phyloP scores from a whole-genome alignment of 495 filamentous ascomycete species.

The Barbatosphaeria neglecta region DNA sequence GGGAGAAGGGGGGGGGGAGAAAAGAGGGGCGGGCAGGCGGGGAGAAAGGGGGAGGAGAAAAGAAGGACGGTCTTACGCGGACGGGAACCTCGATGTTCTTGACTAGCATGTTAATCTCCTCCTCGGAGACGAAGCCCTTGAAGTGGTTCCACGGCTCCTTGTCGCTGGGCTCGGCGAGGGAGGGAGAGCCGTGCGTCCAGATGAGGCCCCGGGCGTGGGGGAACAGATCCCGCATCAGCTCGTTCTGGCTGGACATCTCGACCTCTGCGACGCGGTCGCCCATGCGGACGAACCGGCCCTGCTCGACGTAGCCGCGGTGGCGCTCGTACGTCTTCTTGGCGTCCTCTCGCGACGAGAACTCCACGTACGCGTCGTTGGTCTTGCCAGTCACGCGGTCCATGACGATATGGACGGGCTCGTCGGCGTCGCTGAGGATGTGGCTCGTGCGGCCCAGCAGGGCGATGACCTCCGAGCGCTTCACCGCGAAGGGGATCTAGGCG shows the following conservation, averaged over 20 bases:
- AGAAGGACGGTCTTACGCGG: conserved; percentile 47
- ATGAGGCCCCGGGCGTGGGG: conserved; percentile 50
- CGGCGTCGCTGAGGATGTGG: conserved; percentile 40
- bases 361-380: conserved; percentile 66
- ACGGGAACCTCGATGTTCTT: conserved; percentile 58
- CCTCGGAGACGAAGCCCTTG: conserved; percentile 54
- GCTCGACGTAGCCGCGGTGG: conserved; percentile 10
- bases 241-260: conserved; percentile 45
- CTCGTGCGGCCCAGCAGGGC: conserved; percentile 61
- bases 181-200: conserved; percentile 44
- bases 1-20: too few species aligned
- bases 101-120: conserved; percentile 56
- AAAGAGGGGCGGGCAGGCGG: too few species aligned
- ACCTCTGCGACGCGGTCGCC: conserved; percentile 56
- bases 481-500: conserved; percentile 53
- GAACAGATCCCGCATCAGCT: conserved; percentile 56
- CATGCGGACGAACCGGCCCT: conserved; percentile 41
- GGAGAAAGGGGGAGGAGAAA: too few species aligned
- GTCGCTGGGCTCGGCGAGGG: conserved; percentile 20
- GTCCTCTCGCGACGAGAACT: conserved; percentile 45
- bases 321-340: conserved; percentile 26
- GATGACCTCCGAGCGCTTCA: conserved; percentile 54
- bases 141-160: conserved; percentile 53
- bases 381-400: conserved; percentile 72
- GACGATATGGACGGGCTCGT: conserved; percentile 65